phyloP scores from a whole-genome alignment of 129 eudicot species.

The Flaveria bidentis region DNA sequence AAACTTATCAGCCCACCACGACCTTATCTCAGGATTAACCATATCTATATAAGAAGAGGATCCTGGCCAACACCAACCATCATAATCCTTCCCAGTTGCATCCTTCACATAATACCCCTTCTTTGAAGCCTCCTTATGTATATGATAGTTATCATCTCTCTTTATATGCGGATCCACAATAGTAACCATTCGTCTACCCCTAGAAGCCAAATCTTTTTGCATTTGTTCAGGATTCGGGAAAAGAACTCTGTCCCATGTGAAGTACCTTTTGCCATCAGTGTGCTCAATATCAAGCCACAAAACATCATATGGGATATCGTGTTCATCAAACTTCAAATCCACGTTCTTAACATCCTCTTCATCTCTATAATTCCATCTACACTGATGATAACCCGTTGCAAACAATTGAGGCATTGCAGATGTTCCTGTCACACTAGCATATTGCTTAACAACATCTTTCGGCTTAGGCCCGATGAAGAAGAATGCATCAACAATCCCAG shows the following conservation, averaged over 20 bases:
- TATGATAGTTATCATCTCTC: constrained; percentile 70
- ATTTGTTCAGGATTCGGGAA: constrained; percentile 93
- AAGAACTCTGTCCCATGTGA: constrained; percentile 84
- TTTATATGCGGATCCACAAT: constrained; percentile 97
- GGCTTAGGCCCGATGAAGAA: constrained; percentile 91
- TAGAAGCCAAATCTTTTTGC: constrained; percentile 86
- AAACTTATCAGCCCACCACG: constrained; percentile 98
- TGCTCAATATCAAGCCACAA: constrained; percentile 99
- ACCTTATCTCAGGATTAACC: constrained; percentile 93
- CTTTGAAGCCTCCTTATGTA: constrained; percentile 87
- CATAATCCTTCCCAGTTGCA: constrained; percentile 81
- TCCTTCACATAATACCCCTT: constrained; percentile 91
- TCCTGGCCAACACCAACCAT: constrained; percentile 99
- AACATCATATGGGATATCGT: constrained; percentile 94
- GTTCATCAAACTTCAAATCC: constrained; percentile 83
- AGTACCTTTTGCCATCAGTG: constrained; percentile 86
- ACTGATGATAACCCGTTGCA: constrained; percentile 92
- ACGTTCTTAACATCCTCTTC: constrained; percentile 91
- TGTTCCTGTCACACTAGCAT: constrained; percentile 74
- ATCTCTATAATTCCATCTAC: constrained; percentile 96
- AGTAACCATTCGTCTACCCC: constrained; percentile 92
- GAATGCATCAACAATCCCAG: constrained; percentile 87
- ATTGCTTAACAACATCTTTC: constrained; percentile 90
- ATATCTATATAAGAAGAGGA: constrained; percentile 89
- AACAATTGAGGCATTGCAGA: constrained; percentile 88